Evolutionary conservation across 2,329 filamentous ascomycete genomes (phyloP).

Genomic region (Epichloe baconii): DNA sequence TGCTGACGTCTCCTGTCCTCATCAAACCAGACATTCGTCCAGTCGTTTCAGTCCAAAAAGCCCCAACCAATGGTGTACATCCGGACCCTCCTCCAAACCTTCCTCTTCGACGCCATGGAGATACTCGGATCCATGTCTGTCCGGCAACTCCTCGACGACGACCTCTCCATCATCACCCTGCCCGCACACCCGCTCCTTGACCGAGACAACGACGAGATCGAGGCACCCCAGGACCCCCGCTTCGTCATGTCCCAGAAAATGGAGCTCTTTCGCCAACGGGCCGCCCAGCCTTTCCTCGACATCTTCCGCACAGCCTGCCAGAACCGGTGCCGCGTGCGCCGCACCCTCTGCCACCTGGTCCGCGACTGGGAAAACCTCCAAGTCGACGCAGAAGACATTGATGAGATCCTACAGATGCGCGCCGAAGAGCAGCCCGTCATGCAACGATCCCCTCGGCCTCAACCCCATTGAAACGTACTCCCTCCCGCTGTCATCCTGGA

Average conservation of each 20-base stretch:
- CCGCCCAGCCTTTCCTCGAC: slow-evolving; percentile 64
- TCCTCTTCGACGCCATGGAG: slow-evolving; percentile 60
- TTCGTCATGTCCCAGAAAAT: slow-evolving; percentile 62
- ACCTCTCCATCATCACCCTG: slow-evolving; percentile 65
- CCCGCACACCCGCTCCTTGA: slow-evolving; percentile 60
- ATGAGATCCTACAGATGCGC: slow-evolving; percentile 50
- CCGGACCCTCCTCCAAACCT: slow-evolving; percentile 62
- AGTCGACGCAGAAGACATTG: slow-evolving; percentile 65
- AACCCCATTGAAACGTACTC: slow-evolving; percentile 43
- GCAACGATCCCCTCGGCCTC: slow-evolving; percentile 22
- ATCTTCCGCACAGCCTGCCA: slow-evolving; percentile 75
- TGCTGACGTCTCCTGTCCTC: background rate
- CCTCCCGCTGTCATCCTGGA: slow-evolving; percentile 75
- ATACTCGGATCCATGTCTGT: slow-evolving; percentile 56
- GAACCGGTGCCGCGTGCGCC: slow-evolving; percentile 78
- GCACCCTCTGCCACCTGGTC: slow-evolving; percentile 75
- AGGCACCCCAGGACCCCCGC: slow-evolving; percentile 59
- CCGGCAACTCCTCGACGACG: slow-evolving; percentile 65
- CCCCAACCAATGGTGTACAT: slow-evolving; percentile 77
- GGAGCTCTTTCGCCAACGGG: slow-evolving; percentile 51
- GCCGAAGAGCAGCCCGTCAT: slow-evolving; percentile 47
- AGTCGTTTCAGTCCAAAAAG: slow-evolving; percentile 61
- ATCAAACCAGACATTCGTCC: slow-evolving; percentile 50
- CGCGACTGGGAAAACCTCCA: slow-evolving; percentile 76
- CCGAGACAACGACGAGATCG: slow-evolving; percentile 61